Conservation (phyloP, 495 filamentous ascomycete species). For the Venustampulla echinocandica region DNA sequence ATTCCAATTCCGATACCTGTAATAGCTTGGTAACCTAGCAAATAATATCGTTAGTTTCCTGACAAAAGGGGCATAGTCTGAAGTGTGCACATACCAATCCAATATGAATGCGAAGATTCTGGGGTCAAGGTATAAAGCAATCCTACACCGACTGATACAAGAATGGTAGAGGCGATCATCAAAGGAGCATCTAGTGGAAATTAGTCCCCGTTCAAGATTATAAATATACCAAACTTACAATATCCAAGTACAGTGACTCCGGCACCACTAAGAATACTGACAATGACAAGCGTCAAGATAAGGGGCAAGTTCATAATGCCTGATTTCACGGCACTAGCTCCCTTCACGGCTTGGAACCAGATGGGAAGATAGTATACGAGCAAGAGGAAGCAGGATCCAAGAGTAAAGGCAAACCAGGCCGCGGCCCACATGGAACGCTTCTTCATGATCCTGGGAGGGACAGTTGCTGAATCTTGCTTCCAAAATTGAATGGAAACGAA, state of each 20-base stretch:
- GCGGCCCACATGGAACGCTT: constrained; percentile 53
- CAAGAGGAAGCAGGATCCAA: constrained; percentile 52
- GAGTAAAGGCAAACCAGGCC: constrained; percentile 41
- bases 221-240: constrained; percentile 13
- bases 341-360: constrained; percentile 77
- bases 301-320: constrained; percentile 46
- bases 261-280: constrained; percentile 26
- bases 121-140: constrained; percentile 8
- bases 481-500: constrained; percentile 59
- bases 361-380: constrained; percentile 61
- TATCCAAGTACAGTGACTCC: constrained; percentile 27
- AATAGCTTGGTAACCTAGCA: constrained; percentile 19
- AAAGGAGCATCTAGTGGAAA: constrained; percentile 22
- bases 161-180: constrained; percentile 21
- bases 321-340: constrained; percentile 39
- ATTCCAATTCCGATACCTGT: constrained; percentile 21
- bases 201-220: constrained; percentile 31
- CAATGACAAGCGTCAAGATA: constrained; percentile 32
- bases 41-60: too few species aligned
- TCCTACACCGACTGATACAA: constrained; percentile 41
- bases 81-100: too few species aligned
- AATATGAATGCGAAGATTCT: constrained; percentile 3
- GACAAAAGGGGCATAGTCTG: too few species aligned
- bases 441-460: constrained; percentile 57
- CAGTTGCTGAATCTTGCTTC: constrained; percentile 58